Conservation (phyloP, 495 filamentous ascomycete genomes). For the Annulohypoxylon nitens region DNA sequence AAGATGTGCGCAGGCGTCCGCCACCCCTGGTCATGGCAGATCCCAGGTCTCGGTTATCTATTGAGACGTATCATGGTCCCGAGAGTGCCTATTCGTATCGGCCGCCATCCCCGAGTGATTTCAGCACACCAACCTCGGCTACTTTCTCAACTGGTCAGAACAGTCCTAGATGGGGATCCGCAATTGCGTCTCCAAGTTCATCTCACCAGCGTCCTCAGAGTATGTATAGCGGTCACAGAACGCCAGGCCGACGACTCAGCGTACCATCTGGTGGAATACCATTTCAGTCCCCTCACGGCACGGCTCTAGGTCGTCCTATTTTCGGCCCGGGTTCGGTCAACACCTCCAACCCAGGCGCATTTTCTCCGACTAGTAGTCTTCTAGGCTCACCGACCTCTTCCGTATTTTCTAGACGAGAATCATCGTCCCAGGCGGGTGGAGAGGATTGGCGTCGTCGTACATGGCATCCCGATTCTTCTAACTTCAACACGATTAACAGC, state of each 20-base stretch:
- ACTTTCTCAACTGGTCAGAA: constrained; percentile 78
- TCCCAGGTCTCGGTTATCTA: constrained; percentile 68
- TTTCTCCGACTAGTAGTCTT: constrained; percentile 71
- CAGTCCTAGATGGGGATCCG: constrained; percentile 77
- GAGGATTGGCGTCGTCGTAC: constrained; percentile 85
- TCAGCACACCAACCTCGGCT: constrained; percentile 79
- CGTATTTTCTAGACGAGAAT: constrained; percentile 74
- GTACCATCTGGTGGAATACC: constrained; percentile 82
- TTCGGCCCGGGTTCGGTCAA: constrained; percentile 67
- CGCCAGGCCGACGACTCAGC: constrained; percentile 80
- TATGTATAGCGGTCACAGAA: constrained; percentile 73
- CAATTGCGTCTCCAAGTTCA: constrained; percentile 75
- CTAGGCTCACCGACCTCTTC: constrained; percentile 78
- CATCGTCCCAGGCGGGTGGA: constrained; percentile 60
- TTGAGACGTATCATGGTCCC: constrained; percentile 70
- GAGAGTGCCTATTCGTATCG: constrained; percentile 67
- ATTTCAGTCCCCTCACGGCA: constrained; percentile 75
- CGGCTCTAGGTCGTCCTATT: constrained; percentile 68
- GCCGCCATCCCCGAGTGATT: constrained; percentile 74
- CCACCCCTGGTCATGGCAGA: constrained; percentile 90
- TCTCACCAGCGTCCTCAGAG: constrained; percentile 72
- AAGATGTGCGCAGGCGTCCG: constrained; percentile 77
- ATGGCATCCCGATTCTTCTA: constrained; percentile 87
- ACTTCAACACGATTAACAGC: constrained; percentile 52
- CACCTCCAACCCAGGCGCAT: constrained; percentile 65